Evolutionary conservation across 2,329 filamentous ascomycete genomes (phyloP).

Genomic region (Diaporthe australafricana): DNA sequence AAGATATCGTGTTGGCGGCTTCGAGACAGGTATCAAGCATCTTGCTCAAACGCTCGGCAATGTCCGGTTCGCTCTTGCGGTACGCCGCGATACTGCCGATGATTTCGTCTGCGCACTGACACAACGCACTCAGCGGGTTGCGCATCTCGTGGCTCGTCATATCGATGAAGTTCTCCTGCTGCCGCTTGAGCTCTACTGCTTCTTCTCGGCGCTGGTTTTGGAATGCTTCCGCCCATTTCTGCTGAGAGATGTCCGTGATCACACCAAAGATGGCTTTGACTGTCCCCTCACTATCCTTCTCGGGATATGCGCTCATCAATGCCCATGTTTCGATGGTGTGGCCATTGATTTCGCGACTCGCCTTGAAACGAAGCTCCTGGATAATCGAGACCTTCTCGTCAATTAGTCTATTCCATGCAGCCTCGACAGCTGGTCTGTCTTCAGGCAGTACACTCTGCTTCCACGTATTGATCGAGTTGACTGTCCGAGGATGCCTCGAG

Average conservation of each 20-base stretch:
- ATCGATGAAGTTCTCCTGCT: constrained; percentile 79
- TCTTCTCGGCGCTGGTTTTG: constrained; percentile 83
- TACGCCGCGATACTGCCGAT: constrained; percentile 60
- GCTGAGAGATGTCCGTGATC: constrained; percentile 86
- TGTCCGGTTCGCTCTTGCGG: constrained; percentile 39
- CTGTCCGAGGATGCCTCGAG: constrained; percentile 71
- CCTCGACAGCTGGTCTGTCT: constrained; percentile 69
- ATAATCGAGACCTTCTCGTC: constrained; percentile 73
- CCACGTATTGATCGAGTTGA: constrained; percentile 73
- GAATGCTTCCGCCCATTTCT: constrained; percentile 86
- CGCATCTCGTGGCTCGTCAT: constrained; percentile 82
- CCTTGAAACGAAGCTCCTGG: constrained; percentile 81
- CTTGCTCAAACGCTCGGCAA: constrained; percentile 56
- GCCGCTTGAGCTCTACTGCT: constrained; percentile 82
- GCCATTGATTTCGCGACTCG: constrained; percentile 69
- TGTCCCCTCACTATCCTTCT: constrained; percentile 71
- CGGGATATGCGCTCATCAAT: constrained; percentile 80
- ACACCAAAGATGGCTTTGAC: constrained; percentile 83
- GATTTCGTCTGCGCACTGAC: constrained; percentile 84
- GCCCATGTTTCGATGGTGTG: constrained; percentile 79
- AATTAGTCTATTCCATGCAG: constrained; percentile 72
- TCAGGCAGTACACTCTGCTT: constrained; percentile 78
- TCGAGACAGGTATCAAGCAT: constrained; percentile 72
- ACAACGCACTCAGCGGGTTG: constrained; percentile 79
- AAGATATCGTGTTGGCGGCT: constrained; percentile 83